phyloP scores from a whole-genome alignment of 108 stramenopile genomes.

The Discostella pseudostelligera region DNA sequence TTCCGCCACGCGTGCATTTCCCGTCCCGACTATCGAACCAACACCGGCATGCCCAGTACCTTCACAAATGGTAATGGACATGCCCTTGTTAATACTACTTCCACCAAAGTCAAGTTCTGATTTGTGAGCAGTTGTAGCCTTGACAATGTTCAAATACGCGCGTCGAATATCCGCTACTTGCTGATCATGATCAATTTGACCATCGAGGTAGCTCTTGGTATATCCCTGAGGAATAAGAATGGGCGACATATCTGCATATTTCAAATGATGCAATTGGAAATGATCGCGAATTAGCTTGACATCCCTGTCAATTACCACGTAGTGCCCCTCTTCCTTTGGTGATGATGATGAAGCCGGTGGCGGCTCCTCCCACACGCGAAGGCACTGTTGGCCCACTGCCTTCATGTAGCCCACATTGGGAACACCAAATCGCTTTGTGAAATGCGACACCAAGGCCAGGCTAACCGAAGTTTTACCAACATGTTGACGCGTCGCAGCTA shows the following conservation, averaged over 20 bases:
- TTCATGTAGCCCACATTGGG: conserved; percentile 90
- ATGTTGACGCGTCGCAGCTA: conserved; percentile 89
- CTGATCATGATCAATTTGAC: conserved; percentile 54
- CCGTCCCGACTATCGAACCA: conserved; percentile 77
- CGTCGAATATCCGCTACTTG: conserved; percentile 54
- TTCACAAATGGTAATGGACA: conserved; percentile 77
- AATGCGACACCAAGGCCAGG: conserved; percentile 80
- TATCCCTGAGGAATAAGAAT: conserved; percentile 88
- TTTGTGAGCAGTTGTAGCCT: conserved; percentile 10
- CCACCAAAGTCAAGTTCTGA: conserved; percentile 32
- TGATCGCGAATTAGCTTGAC: conserved; percentile 76
- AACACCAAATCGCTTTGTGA: conserved; percentile 69
- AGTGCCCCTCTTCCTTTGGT: conserved; percentile 24
- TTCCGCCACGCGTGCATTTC: conserved; percentile 86
- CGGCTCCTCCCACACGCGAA: conserved; percentile 40
- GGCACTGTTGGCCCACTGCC: conserved; percentile 72
- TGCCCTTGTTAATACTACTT: conserved; percentile 22
- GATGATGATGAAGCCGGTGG: neutral
- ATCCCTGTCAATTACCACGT: conserved; percentile 75
- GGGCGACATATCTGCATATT: conserved; percentile 80
- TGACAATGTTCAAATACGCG: conserved; percentile 37
- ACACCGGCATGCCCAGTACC: conserved; percentile 95
- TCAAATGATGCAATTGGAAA: conserved; percentile 66
- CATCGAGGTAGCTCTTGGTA: conserved; percentile 83
- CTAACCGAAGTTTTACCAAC: conserved; percentile 91